Evolutionary conservation across 2,329 filamentous ascomycete genomes (phyloP), one percentile per base, ranked within the genome.

Genomic region (Stemphylium beticola): DNA sequence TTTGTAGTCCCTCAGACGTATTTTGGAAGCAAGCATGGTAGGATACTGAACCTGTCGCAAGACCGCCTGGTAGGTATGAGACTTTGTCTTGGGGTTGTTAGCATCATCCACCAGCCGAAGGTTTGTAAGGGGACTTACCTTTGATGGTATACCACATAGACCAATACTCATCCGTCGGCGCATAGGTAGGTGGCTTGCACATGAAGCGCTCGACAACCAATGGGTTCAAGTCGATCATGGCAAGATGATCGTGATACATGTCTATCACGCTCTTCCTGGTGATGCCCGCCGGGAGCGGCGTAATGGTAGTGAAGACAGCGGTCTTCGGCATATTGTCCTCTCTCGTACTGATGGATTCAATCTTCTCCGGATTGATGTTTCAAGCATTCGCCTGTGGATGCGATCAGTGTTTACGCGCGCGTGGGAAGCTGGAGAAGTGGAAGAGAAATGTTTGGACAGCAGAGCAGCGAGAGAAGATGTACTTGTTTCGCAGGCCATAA

Each of bases 141-240:
- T 75, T 77, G 45, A 77, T 75, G 0, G 72, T 74, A 77, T 93
- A 96, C 92, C 92, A 96, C 15, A 79, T 79, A 62, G 87, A 89
- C 58, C 85, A 79, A 56, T 82, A 84, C 77, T 96, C 92, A 64
- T 95, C 90, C 14, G 85, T 78, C 0, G 84, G 79, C 11, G 89
- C 87, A 68, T 87, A 83, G 20, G 81, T 68, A 0, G 91, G 91
- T 2, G 90, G 82, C 41, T 84, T 81, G 74, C 91, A 91, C 29
- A 81, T 81, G 62, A 87, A 83, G 53, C 90, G 84, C 57, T 89
- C 86, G 58, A 89, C 85, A 50, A 96, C 88, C 42, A 96, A 82
- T 1, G 92, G 92, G 74, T 96, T 96, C 53, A 96, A 80, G 70
- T 93, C 88, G 68, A 96, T 96, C 88, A 96, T 96, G 65, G 87